Percentiles rank a stretch among this genome's conserved stretches.
Evolutionary conservation across 1,139 yeast genomes (phyloP).

Genomic region (Geotrichum bryndzae): DNA sequence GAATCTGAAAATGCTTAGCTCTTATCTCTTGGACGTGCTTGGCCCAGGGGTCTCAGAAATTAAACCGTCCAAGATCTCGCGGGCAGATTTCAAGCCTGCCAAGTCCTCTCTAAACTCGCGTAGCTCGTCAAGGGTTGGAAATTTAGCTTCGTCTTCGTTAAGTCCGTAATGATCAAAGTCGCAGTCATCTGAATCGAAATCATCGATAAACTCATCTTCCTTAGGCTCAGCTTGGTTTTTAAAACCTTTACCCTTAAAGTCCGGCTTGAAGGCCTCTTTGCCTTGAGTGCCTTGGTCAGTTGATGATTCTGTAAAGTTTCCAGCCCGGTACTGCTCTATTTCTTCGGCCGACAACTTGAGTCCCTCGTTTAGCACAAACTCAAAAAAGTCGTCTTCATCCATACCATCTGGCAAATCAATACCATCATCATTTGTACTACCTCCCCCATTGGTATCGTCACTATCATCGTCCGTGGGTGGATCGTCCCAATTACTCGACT

Average conservation of each 20-base stretch:
- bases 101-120: background rate
- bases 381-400: constrained; percentile 60
- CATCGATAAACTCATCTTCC: background rate
- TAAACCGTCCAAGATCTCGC: background rate
- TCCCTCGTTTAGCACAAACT: constrained; percentile 50
- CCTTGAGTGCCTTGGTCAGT: background rate
- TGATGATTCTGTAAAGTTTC: background rate
- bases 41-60: background rate
- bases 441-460: constrained; percentile 30
- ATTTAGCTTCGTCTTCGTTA: background rate
- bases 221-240: background rate
- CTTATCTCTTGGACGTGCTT: background rate
- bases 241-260: background rate
- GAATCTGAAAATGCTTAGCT: background rate
- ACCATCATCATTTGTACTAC: constrained; percentile 19
- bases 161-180: background rate
- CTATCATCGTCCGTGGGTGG: constrained; percentile 25
- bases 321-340: constrained; percentile 34
- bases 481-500: background rate
- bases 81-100: background rate
- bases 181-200: background rate
- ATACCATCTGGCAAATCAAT: constrained; percentile 32
- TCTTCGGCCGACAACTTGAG: constrained; percentile 42
- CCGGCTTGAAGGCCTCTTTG: background rate
- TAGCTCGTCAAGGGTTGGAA: background rate